Percentiles rank a stretch among this genome's conserved stretches.
Conservation (phyloP, 768 basidiomycete genomes). For the Leccinum barrowsii region DNA sequence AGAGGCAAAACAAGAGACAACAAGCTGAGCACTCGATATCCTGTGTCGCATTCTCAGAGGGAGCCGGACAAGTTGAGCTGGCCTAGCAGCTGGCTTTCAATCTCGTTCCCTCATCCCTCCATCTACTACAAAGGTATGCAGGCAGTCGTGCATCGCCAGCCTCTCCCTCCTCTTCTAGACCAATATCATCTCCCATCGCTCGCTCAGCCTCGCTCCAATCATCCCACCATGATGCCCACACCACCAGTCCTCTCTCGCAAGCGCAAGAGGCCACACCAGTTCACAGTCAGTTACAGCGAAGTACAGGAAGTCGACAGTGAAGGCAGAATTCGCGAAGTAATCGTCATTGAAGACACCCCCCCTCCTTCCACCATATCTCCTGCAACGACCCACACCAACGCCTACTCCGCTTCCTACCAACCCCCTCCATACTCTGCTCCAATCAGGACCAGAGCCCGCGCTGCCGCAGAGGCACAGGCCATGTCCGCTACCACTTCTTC, state of each 20-base stretch:
- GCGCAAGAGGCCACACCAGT: slow-evolving; percentile 78
- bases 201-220: slow-evolving; percentile 35
- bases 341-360: slow-evolving; percentile 91
- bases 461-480: slow-evolving; percentile 82
- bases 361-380: slow-evolving; percentile 74
- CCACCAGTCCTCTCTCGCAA: slow-evolving; percentile 74
- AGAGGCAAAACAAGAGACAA: slow-evolving; percentile 26
- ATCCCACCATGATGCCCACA: slow-evolving; percentile 66
- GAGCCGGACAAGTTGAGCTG: slow-evolving; percentile 28
- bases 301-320: slow-evolving; percentile 82
- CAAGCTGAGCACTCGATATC: slow-evolving; percentile 26
- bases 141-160: slow-evolving; percentile 61
- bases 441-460: slow-evolving; percentile 79
- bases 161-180: slow-evolving; percentile 57
- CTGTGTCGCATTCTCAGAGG: slow-evolving; percentile 33
- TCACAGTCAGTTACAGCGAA: slow-evolving; percentile 82
- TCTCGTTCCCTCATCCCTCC: slow-evolving; percentile 31
- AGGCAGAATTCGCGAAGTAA: slow-evolving; percentile 78
- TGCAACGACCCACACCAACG: slow-evolving; percentile 64
- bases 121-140: slow-evolving; percentile 62
- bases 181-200: slow-evolving; percentile 63
- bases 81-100: slow-evolving; percentile 35
- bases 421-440: slow-evolving; percentile 73
- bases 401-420: slow-evolving; percentile 77
- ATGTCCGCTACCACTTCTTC: slow-evolving; percentile 64